A percentile compares a stretch with the other conserved stretches of the same genome.
These are phyloP conservation scores for Ambrosiella xylebori DNA, from an alignment of 2,329 filamentous ascomycete genomes.

Conservation along the genomic window DNA sequence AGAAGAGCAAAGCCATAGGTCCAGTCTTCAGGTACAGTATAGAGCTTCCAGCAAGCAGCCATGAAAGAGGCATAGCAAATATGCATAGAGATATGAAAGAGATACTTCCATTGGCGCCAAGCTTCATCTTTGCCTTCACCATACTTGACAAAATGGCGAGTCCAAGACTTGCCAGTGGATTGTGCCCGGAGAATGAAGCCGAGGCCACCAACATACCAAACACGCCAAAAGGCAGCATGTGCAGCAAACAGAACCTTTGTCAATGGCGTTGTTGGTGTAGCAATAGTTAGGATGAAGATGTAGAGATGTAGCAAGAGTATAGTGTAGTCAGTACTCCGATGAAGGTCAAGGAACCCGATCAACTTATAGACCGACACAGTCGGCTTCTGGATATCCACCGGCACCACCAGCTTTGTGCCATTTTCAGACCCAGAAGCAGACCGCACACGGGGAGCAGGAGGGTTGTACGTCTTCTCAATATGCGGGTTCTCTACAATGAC, in stretches of 20 bases:
- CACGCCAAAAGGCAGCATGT: slow-evolving; percentile 65
- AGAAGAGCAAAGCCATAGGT: slow-evolving; percentile 69
- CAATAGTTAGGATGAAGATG: slow-evolving; percentile 52
- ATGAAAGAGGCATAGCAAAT: slow-evolving; percentile 82
- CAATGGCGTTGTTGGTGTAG: slow-evolving; percentile 58
- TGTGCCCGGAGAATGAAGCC: slow-evolving; percentile 72
- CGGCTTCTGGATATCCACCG: slow-evolving; percentile 7
- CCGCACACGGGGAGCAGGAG: slow-evolving; percentile 56
- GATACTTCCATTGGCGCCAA: slow-evolving; percentile 94
- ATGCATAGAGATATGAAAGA: slow-evolving; percentile 83
- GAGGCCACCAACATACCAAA: slow-evolving; percentile 84
- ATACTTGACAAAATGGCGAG: slow-evolving; percentile 91
- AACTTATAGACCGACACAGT: slow-evolving; percentile 43
- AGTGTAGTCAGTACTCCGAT: slow-evolving; percentile 70
- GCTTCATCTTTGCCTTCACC: slow-evolving; percentile 81
- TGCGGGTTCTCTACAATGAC: slow-evolving; percentile 88
- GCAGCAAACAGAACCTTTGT: slow-evolving; percentile 66
- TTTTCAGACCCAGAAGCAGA: slow-evolving; percentile 21
- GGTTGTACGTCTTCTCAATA: slow-evolving; percentile 95
- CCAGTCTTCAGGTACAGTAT: slow-evolving; percentile 73
- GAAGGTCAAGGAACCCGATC: slow-evolving; percentile 70
- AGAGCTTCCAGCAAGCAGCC: slow-evolving; percentile 93
- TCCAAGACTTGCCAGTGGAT: slow-evolving; percentile 86
- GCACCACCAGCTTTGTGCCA: slow-evolving; percentile 15
- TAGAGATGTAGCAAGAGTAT: slow-evolving; percentile 63